Evolutionary conservation across 139 green algal species (phyloP).

Genomic region (Closterium sp.): DNA sequence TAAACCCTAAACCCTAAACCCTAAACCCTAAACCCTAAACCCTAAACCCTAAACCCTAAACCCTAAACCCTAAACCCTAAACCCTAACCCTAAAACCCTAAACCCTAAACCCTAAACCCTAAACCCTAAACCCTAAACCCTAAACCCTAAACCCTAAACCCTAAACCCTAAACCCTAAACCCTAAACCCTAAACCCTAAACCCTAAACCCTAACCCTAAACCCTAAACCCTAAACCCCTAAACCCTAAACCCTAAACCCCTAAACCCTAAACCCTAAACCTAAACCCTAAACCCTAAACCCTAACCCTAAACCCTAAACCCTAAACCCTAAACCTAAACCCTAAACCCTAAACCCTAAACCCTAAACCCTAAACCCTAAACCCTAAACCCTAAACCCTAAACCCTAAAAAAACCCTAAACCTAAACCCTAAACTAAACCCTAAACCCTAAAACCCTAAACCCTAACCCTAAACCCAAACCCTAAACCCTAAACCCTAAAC

Average conservation of each 20-base stretch:
- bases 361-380: too few relatives aligned
- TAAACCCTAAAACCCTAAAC: too few relatives aligned
- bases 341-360: neutral
- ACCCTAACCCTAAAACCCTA: too few relatives aligned
- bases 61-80: neutral
- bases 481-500: slow-evolving; percentile 13
- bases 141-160: neutral
- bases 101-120: slow-evolving; percentile 14
- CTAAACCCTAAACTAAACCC: too few relatives aligned
- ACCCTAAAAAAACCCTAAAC: too few relatives aligned
- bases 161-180: neutral
- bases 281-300: slow-evolving; percentile 16
- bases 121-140: neutral
- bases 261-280: neutral
- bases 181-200: neutral
- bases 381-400: too few relatives aligned
- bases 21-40: slow-evolving; percentile 29
- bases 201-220: neutral
- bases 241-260: too few relatives aligned
- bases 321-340: slow-evolving; percentile 13
- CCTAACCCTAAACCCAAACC: neutral
- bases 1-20: slow-evolving; percentile 33
- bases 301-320: slow-evolving; percentile 16
- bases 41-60: slow-evolving; percentile 21
- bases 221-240: neutral